Conservation (phyloP, 164 flowering plant genomes). For the Berberis vulgaris region DNA sequence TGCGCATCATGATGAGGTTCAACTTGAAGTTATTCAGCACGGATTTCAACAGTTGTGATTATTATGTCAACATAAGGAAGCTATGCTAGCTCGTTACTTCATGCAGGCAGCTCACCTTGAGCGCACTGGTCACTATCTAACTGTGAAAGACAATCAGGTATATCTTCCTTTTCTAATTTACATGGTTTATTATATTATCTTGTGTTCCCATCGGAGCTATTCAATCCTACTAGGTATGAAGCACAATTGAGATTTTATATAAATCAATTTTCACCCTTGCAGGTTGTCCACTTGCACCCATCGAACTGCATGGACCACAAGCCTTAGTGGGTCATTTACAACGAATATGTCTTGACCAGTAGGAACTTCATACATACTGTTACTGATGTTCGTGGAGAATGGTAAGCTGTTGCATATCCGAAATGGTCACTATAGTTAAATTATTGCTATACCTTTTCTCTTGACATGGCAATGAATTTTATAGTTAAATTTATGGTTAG, state of each 20-base stretch:
- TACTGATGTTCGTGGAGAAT: slow-evolving; percentile 92
- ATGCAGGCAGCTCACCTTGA: slow-evolving; percentile 99
- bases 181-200: neutral
- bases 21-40: slow-evolving; percentile 91
- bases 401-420: slow-evolving; percentile 27
- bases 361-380: slow-evolving; percentile 93
- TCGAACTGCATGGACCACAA: slow-evolving; percentile 94
- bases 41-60: slow-evolving; percentile 88
- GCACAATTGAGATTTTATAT: too few species aligned
- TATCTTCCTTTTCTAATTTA: neutral
- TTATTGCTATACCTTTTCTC: too few species aligned
- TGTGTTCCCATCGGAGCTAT: neutral
- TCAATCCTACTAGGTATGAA: too few species aligned
- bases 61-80: slow-evolving; percentile 92
- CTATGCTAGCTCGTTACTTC: slow-evolving; percentile 93
- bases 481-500: too few species aligned
- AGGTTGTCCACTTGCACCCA: slow-evolving; percentile 96
- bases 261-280: slow-evolving; percentile 1
- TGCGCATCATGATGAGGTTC: slow-evolving; percentile 84
- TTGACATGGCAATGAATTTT: too few species aligned
- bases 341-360: slow-evolving; percentile 88
- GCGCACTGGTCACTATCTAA: slow-evolving; percentile 82
- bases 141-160: slow-evolving; percentile 97
- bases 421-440: too few species aligned
- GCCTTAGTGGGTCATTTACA: slow-evolving; percentile 98